Conservation (phyloP, 345 rosid genomes). For the Syzygium jambos region DNA sequence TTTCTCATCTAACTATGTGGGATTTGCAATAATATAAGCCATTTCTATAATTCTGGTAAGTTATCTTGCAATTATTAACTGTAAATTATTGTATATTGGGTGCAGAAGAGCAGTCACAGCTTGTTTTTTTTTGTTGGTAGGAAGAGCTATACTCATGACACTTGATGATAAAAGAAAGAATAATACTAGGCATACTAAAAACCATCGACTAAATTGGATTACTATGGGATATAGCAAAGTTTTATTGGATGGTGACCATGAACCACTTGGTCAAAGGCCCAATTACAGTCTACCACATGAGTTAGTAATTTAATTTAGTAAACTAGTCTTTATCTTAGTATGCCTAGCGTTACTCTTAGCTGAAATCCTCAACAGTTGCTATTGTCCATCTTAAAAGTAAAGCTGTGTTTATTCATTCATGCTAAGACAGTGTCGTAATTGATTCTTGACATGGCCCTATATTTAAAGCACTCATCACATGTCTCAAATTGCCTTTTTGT, state of each 20-base stretch:
- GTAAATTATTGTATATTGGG: background rate
- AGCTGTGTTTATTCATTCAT: background rate
- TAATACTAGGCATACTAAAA: background rate
- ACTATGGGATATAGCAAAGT: background rate
- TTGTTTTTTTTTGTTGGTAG: background rate
- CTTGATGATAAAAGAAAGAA: background rate
- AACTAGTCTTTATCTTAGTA: background rate
- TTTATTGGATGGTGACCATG: background rate
- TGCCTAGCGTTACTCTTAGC: background rate
- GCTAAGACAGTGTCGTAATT: background rate
- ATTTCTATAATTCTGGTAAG: background rate
- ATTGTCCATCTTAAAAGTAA: background rate
- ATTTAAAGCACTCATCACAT: background rate
- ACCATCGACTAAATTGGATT: background rate
- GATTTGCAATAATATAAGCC: background rate
- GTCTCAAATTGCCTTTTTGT: background rate
- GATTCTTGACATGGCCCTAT: background rate
- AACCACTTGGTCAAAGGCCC: background rate
- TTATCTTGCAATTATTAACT: background rate
- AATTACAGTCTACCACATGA: background rate
- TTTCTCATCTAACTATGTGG: background rate
- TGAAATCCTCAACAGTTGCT: background rate
- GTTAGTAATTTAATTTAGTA: background rate
- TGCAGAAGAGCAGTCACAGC: background rate
- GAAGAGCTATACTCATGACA: background rate